Conservation (phyloP, 345 rosid species). For the Pistacia vera region DNA sequence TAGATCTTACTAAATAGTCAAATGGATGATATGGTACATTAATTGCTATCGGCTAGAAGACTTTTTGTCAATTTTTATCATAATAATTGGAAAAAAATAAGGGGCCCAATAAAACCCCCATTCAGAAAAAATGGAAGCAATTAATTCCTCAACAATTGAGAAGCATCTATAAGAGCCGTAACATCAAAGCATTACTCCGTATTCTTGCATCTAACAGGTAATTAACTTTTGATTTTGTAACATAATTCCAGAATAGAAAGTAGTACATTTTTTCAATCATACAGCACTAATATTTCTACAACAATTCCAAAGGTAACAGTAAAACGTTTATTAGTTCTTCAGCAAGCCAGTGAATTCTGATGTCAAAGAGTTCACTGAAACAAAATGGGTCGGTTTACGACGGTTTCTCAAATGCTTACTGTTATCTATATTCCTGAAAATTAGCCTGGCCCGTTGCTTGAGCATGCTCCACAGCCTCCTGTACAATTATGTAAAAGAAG, state of each 20-base stretch:
- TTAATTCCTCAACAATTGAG: too few relatives aligned
- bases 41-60: too few relatives aligned
- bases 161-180: too few relatives aligned
- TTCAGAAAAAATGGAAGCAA: too few relatives aligned
- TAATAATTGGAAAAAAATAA: too few relatives aligned
- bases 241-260: background rate
- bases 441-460: constrained; percentile 94
- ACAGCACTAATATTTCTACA: background rate
- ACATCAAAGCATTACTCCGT: too few relatives aligned
- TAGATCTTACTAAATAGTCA: too few relatives aligned
- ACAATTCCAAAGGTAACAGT: background rate
- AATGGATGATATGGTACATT: too few relatives aligned
- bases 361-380: background rate
- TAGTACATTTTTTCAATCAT: background rate
- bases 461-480: constrained; percentile 96
- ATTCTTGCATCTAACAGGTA: background rate
- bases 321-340: constrained; percentile 5
- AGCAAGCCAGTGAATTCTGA: background rate
- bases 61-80: too few relatives aligned
- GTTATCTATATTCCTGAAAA: constrained; percentile 80
- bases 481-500: constrained; percentile 13
- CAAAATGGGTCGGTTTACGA: background rate
- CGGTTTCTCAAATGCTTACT: background rate
- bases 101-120: too few relatives aligned
- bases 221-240: background rate